phyloP scores from a whole-genome alignment of 306 rosid genomes.

The Acmispon strigosus region DNA sequence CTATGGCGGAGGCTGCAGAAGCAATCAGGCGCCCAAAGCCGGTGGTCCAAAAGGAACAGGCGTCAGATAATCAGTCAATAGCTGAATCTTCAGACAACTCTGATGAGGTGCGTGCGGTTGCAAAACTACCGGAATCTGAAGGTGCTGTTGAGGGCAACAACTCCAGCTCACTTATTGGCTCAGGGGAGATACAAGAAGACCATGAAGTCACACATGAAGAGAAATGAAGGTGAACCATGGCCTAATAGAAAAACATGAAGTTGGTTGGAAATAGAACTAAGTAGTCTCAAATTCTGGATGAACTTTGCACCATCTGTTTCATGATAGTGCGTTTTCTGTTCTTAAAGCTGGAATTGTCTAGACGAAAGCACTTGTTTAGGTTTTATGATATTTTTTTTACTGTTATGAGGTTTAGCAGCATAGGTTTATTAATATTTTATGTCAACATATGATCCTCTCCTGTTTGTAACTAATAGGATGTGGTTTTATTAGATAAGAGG shows the following conservation, averaged over 20 bases:
- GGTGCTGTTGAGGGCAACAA: slow-evolving; percentile 35
- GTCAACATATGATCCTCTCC: too few species aligned
- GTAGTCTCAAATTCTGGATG: slow-evolving; percentile 2
- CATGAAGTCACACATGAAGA: slow-evolving; percentile 18
- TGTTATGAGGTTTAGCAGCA: background rate
- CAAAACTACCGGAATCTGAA: slow-evolving; percentile 49
- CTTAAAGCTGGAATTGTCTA: background rate
- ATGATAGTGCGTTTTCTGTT: background rate
- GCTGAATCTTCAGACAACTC: slow-evolving; percentile 39
- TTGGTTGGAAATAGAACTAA: background rate
- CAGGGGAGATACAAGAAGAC: slow-evolving; percentile 57
- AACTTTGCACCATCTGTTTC: slow-evolving; percentile 11
- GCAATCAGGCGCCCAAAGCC: slow-evolving; percentile 86
- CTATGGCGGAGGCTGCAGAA: slow-evolving; percentile 82
- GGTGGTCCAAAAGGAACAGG: slow-evolving; percentile 46
- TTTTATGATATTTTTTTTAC: background rate
- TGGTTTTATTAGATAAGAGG: too few species aligned
- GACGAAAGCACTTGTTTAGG: background rate
- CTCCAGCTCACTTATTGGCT: slow-evolving; percentile 1
- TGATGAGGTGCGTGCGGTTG: slow-evolving; percentile 40
- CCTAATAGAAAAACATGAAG: background rate
- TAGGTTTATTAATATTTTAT: too few species aligned
- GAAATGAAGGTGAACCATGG: slow-evolving; percentile 23
- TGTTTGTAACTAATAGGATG: too few species aligned
- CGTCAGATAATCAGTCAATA: slow-evolving; percentile 35